A percentile compares a stretch with the other conserved stretches of the same genome.
Evolutionary conservation across 1,139 yeast species (phyloP).

Genomic region (Candida mesenterica): DNA sequence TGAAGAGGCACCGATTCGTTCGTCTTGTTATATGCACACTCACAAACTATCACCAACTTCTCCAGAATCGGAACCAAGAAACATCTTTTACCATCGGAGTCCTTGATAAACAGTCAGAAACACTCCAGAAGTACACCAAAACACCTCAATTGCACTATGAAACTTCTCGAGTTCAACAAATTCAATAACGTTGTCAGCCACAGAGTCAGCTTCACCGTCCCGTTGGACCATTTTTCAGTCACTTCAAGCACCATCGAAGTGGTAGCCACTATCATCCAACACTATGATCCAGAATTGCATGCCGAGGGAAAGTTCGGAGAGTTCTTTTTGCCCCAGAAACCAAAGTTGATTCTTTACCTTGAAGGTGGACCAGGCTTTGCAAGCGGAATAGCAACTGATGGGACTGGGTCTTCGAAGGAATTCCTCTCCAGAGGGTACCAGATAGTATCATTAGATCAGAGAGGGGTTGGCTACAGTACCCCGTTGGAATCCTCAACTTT

Average conservation of each 20-base stretch:
- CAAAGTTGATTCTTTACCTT: slow-evolving; percentile 41
- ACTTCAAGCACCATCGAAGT: slow-evolving; percentile 22
- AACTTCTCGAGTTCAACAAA: slow-evolving; percentile 27
- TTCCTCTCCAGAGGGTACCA: slow-evolving; percentile 45
- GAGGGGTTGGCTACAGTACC: slow-evolving; percentile 57
- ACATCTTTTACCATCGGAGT: too few species aligned
- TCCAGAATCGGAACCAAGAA: too few species aligned
- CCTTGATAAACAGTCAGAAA: too few species aligned
- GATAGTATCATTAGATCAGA: slow-evolving; percentile 51
- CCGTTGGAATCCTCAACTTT: slow-evolving; percentile 40
- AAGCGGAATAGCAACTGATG: slow-evolving; percentile 37
- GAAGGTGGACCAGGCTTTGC: slow-evolving; percentile 65
- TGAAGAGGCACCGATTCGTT: too few species aligned
- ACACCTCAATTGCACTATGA: too few species aligned
- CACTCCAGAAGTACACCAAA: too few species aligned
- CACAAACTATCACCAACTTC: too few species aligned
- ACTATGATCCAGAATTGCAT: slow-evolving; percentile 22
- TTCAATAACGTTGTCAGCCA: slow-evolving; percentile 21
- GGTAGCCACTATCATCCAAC: slow-evolving; percentile 37
- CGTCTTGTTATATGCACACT: too few species aligned
- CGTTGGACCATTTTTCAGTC: slow-evolving; percentile 23
- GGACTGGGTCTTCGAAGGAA: slow-evolving; percentile 34
- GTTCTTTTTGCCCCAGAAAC: slow-evolving; percentile 23
- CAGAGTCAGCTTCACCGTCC: slow-evolving; percentile 19
- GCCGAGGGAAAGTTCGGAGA: slow-evolving; percentile 4